These are phyloP conservation scores for Mortierella claussenii DNA, from an alignment of 192 early-diverging fungal species.

Conservation along the genomic window DNA sequence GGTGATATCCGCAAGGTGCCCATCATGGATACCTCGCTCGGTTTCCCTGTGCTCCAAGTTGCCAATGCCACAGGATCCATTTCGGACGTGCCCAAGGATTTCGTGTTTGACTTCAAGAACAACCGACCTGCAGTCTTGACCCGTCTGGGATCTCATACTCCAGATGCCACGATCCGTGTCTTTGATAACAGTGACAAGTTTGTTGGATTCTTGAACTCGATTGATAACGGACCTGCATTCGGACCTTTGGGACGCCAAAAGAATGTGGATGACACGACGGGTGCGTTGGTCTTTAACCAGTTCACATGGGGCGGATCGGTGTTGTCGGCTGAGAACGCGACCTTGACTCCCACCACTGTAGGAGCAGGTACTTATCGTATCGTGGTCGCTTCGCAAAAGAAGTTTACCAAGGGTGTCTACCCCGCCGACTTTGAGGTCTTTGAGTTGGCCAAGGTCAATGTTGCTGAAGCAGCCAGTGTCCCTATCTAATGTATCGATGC, in stretches of 20 bases:
- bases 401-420: slow-evolving; percentile 35
- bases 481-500: too few species aligned
- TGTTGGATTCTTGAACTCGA: not conserved
- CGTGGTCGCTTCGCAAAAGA: slow-evolving; percentile 34
- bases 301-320: slow-evolving; percentile 25
- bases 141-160: slow-evolving; percentile 23
- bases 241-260: slow-evolving; percentile 3
- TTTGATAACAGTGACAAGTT: slow-evolving; percentile 8
- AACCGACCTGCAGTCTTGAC: not conserved
- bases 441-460: not conserved
- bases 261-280: not conserved
- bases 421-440: slow-evolving; percentile 39
- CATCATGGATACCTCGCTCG: slow-evolving; percentile 38
- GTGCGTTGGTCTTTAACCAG: slow-evolving; percentile 2
- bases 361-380: slow-evolving; percentile 20
- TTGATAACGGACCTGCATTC: not conserved
- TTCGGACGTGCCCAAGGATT: not conserved
- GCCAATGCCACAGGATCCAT: not conserved
- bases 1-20: slow-evolving; percentile 53
- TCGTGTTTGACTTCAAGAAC: slow-evolving; percentile 3
- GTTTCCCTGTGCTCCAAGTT: slow-evolving; percentile 23
- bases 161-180: slow-evolving; percentile 11
- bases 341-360: not conserved
- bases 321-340: slow-evolving; percentile 5
- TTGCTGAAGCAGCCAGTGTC: too few species aligned